phyloP scores from a whole-genome alignment of 345 rosid genomes.

The Tarenaya hassleriana region DNA sequence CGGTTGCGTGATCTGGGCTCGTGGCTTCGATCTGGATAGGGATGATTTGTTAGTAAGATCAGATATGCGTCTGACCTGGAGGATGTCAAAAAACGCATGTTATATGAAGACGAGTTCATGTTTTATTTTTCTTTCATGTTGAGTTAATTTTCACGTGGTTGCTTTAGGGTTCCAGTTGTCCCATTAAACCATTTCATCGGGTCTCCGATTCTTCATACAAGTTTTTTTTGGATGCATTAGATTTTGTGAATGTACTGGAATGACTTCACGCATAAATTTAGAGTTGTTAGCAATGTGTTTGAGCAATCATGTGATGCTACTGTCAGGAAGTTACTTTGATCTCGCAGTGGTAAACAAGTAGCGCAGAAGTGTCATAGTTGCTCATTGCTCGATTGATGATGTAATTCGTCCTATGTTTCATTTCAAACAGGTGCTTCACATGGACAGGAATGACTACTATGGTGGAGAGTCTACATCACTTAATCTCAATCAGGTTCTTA shows the following conservation, averaged over 20 bases:
- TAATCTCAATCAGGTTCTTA: constrained; percentile 78
- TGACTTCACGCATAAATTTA: neutral
- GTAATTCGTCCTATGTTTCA: neutral
- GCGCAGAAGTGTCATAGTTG: too few relatives aligned
- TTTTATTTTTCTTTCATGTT: too few relatives aligned
- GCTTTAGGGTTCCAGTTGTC: neutral
- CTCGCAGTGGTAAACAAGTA: too few relatives aligned
- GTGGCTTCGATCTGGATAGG: constrained; percentile 15
- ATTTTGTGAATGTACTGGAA: neutral
- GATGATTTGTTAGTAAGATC: neutral
- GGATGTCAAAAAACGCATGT: too few relatives aligned
- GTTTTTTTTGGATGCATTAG: neutral
- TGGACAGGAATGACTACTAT: constrained; percentile 95
- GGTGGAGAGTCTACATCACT: constrained; percentile 99
- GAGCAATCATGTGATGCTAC: neutral
- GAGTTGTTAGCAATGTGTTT: neutral
- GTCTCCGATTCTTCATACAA: neutral
- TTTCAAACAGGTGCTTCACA: constrained; percentile 74
- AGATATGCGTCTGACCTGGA: too few relatives aligned
- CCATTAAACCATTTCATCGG: neutral
- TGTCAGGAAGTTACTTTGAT: too few relatives aligned
- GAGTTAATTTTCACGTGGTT: neutral
- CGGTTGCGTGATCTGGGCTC: neutral
- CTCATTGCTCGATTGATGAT: neutral
- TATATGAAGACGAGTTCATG: too few relatives aligned